Conservation (phyloP, 2,329 filamentous ascomycete species). For the Dryadomyces quercus-mongolicae region DNA sequence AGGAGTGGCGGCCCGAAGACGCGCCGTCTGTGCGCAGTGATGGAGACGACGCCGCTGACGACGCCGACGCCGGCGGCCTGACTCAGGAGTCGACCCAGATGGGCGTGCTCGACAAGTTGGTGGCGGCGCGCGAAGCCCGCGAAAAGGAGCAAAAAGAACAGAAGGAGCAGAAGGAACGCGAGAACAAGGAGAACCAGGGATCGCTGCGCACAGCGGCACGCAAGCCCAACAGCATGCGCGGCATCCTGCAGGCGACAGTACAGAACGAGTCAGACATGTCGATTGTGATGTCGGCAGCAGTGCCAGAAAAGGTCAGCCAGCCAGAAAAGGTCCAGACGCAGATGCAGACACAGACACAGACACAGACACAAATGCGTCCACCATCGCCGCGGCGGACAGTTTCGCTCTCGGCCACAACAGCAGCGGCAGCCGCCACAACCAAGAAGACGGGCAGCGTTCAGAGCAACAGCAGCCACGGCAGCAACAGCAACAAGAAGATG, state of each 20-base stretch:
- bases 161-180: not conserved
- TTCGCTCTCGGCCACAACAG: not conserved
- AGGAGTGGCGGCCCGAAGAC: slow-evolving; percentile 12
- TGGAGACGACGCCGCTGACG: not conserved
- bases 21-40: not conserved
- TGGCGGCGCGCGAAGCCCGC: not conserved
- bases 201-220: not conserved
- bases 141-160: not conserved
- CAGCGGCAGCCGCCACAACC: too few species aligned
- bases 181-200: slow-evolving; percentile 10
- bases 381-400: not conserved
- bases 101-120: slow-evolving; percentile 7
- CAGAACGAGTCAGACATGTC: slow-evolving; percentile 14
- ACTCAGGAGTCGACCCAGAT: slow-evolving; percentile 9
- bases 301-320: not conserved
- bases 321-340: not conserved
- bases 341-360: not conserved
- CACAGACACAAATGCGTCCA: not conserved
- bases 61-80: not conserved
- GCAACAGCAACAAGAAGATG: not conserved
- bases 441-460: not conserved
- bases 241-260: slow-evolving; percentile 10
- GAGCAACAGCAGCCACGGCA: too few species aligned
- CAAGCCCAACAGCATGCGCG: not conserved
- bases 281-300: slow-evolving; percentile 5